Conservation (phyloP, 1,284 basidiomycete genomes). For the Meira nashicola region DNA sequence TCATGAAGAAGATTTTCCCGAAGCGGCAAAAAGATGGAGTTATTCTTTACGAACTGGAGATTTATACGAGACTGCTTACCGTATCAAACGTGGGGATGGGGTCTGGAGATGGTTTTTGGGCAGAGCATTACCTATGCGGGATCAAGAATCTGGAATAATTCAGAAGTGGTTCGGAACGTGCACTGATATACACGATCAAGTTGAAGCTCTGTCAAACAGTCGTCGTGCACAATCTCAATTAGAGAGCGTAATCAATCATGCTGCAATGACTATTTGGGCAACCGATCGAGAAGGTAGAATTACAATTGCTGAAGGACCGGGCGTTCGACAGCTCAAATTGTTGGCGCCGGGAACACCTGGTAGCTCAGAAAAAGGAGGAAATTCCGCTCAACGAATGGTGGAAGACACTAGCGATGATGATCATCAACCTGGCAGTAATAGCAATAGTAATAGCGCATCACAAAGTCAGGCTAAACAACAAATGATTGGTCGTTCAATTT, state of each 20-base stretch:
- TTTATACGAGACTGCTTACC: constrained; percentile 51
- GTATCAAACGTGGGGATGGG: constrained; percentile 44
- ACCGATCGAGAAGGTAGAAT: constrained; percentile 40
- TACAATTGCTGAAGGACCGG: constrained; percentile 44
- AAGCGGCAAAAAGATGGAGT: constrained; percentile 41
- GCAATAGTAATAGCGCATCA: constrained; percentile 9
- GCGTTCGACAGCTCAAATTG: constrained; percentile 40
- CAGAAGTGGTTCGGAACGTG: constrained; percentile 51
- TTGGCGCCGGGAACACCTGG: constrained; percentile 36
- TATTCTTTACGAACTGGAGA: constrained; percentile 53
- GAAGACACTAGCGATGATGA: neutral
- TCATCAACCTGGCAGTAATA: neutral
- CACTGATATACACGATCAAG: constrained; percentile 45
- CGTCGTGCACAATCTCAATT: constrained; percentile 41
- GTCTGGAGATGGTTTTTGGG: constrained; percentile 49
- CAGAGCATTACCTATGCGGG: constrained; percentile 44
- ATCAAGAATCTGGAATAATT: constrained; percentile 37
- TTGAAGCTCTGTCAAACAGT: constrained; percentile 41
- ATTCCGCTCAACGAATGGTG: neutral
- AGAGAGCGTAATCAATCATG: constrained; percentile 46
- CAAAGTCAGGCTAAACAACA: constrained; percentile 18
- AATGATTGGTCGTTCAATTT: constrained; percentile 43
- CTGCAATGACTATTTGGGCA: constrained; percentile 46
- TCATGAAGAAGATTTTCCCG: constrained; percentile 52
- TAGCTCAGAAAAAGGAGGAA: constrained; percentile 27